Evolutionary conservation across 495 filamentous ascomycete species (phyloP).

Genomic region (Pyronema domesticum): DNA sequence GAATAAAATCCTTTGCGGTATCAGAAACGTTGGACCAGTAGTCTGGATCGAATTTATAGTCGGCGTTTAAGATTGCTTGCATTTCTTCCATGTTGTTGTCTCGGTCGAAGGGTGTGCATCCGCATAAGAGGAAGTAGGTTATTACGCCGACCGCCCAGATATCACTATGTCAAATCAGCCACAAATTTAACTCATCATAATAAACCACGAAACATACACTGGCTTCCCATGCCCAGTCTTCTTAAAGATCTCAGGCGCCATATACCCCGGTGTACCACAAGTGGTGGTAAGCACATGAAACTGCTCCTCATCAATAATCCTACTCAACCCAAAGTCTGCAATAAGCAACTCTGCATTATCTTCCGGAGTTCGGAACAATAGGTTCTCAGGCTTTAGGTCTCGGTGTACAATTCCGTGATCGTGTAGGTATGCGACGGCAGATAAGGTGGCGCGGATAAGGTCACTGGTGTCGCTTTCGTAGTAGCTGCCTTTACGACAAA

Average conservation of each 20-base stretch:
- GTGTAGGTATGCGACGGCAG: slow-evolving; percentile 94
- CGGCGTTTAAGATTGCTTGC: slow-evolving; percentile 91
- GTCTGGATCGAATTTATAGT: slow-evolving; percentile 94
- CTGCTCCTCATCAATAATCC: slow-evolving; percentile 98
- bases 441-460: slow-evolving; percentile 82
- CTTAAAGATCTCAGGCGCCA: slow-evolving; percentile 70
- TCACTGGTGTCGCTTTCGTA: slow-evolving; percentile 95
- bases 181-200: background rate
- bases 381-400: slow-evolving; percentile 57
- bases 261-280: slow-evolving; percentile 94
- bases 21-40: slow-evolving; percentile 93
- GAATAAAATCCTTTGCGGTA: slow-evolving; percentile 53
- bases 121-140: slow-evolving; percentile 91
- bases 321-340: slow-evolving; percentile 81
- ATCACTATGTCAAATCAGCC: slow-evolving; percentile 31
- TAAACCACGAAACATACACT: slow-evolving; percentile 36
- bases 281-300: slow-evolving; percentile 96
- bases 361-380: slow-evolving; percentile 62
- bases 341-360: slow-evolving; percentile 82
- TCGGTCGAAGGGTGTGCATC: slow-evolving; percentile 95
- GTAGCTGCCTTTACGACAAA: slow-evolving; percentile 94
- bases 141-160: slow-evolving; percentile 72
- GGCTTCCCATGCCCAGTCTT: slow-evolving; percentile 64
- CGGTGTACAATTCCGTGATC: slow-evolving; percentile 97
- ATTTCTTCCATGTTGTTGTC: slow-evolving; percentile 97